Evolutionary conservation across 352 stramenopile genomes (phyloP).

Genomic region (Phytopythium litorale): DNA sequence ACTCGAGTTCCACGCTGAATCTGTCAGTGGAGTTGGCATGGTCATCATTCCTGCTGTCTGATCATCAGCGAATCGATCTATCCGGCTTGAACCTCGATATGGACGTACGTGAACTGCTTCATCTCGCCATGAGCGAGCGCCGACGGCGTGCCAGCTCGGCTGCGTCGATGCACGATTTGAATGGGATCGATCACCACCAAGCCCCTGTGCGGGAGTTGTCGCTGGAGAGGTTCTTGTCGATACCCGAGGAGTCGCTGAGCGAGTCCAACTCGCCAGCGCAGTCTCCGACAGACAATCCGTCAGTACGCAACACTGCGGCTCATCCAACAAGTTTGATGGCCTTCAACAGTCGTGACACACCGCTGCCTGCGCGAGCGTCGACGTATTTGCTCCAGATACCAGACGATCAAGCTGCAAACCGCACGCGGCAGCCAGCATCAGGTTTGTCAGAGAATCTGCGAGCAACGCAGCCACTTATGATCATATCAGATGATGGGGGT

Average conservation of each 20-base stretch:
- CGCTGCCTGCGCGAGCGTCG: background rate
- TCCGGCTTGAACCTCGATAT: constrained; percentile 18
- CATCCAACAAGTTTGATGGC: background rate
- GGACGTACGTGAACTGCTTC: constrained; percentile 18
- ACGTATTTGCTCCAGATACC: background rate
- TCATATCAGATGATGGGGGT: background rate
- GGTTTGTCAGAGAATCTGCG: background rate
- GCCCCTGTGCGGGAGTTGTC: background rate
- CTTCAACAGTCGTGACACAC: background rate
- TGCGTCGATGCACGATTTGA: background rate
- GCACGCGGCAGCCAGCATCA: background rate
- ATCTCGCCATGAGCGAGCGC: constrained; percentile 16
- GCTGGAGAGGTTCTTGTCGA: constrained; percentile 4
- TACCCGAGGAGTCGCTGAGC: background rate
- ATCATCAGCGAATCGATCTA: constrained; percentile 20
- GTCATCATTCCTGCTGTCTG: constrained; percentile 17
- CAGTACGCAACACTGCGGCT: background rate
- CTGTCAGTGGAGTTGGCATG: constrained; percentile 22
- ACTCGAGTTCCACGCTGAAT: background rate
- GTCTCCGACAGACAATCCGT: background rate
- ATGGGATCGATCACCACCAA: background rate
- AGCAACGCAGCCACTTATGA: constrained; percentile 2
- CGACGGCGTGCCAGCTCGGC: constrained; percentile 1
- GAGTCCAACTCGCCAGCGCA: background rate
- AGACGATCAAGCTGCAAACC: background rate